Evolutionary conservation across 352 stramenopile species (phyloP), one percentile per base, ranked within the genome.

Genomic region (Phytophthora pluvialis): DNA sequence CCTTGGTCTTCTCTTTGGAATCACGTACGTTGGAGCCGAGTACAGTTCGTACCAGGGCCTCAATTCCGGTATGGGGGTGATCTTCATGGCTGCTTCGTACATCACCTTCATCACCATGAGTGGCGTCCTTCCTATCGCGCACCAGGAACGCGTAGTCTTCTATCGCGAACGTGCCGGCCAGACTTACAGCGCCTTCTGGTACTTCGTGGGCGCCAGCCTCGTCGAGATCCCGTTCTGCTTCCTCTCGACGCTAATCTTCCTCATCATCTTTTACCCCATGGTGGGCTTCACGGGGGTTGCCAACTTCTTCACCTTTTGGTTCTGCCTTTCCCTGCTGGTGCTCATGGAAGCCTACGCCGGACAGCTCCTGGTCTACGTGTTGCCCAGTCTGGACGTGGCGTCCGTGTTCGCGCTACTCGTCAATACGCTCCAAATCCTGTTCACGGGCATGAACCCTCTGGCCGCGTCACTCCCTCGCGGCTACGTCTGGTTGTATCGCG

Each of bases 1-100:
- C 0, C 75, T 95, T 49, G 83, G 78, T 1, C 55, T 95, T 5
- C 58, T 94, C 16, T 80, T 93, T n/a, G 81, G 76, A 10, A 62
- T 87, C 5, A 68, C 91, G 9, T 95, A 87, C 54, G 18, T 64
- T 11, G 50, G 57, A 9, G 48, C 52, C 1, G 54, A 78, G 36
- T 78, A 76, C 47, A 56, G n/a, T 8, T 77, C 73, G 12, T 78
- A 72, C 60, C n/a, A 25, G 4, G 70, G 61, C 1, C 18, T 74
- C 29, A 78, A 78, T 46, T 61, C 45, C 1, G 76, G 73, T 7
- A 52, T 95, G 38, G 80, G 83, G 5, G 78, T 68, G 57, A 6
- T 69, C 4, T 69, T 47, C 31, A 42, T 63, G 52, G 36, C 47
- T 5, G 29, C 32, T 3, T 39, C 15, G 0, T 64, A 36, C 18